Conservation (phyloP, 768 basidiomycete species). For the Boletus rufocinnamomeus region DNA sequence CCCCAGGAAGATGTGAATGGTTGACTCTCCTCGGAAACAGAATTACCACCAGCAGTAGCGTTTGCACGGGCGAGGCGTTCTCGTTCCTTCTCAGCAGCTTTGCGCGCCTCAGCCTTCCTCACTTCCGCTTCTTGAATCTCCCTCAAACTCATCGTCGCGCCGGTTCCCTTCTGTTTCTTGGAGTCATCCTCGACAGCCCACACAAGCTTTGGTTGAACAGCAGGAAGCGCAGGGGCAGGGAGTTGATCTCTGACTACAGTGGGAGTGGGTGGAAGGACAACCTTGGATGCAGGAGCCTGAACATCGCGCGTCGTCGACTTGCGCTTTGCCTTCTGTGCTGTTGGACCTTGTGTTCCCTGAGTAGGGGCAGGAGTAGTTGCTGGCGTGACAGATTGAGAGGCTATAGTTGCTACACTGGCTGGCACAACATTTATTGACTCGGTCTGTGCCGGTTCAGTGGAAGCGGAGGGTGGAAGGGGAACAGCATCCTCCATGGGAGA, state of each 20-base stretch:
- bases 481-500: conserved; percentile 19
- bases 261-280: conserved; percentile 8
- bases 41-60: conserved; percentile 32
- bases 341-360: conserved; percentile 21
- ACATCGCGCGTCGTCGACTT: conserved; percentile 31
- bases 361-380: conserved; percentile 15
- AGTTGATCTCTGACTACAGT: conserved; percentile 23
- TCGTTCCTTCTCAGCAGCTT: conserved; percentile 70
- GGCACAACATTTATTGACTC: conserved; percentile 14
- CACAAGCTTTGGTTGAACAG: conserved; percentile 48
- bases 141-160: conserved; percentile 66
- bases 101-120: conserved; percentile 76
- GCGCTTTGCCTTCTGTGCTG: conserved; percentile 28
- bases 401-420: background rate
- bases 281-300: conserved; percentile 26
- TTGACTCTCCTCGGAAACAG: conserved; percentile 57
- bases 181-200: conserved; percentile 74
- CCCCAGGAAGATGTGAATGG: conserved; percentile 80
- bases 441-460: conserved; percentile 16
- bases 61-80: conserved; percentile 58
- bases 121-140: conserved; percentile 96
- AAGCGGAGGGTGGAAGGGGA: conserved; percentile 16
- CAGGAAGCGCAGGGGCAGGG: conserved; percentile 23
- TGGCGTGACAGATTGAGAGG: conserved; percentile 12
- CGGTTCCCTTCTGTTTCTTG: conserved; percentile 51